Conservation (phyloP, 2,329 filamentous ascomycete species). For the Phaeophleospora eucalypticola region DNA sequence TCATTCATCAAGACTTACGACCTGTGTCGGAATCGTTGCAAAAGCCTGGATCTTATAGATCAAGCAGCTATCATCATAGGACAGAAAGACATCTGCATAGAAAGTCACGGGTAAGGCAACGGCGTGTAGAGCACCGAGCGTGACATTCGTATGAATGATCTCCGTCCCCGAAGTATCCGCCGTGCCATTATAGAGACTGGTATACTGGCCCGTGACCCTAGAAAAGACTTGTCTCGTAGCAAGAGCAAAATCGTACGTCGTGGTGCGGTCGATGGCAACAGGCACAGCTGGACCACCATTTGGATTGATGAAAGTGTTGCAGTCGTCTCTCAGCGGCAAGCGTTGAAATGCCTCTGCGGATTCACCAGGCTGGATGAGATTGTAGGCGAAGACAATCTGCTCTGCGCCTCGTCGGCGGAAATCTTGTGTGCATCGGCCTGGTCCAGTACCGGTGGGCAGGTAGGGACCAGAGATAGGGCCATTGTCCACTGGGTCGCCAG, state of each 20-base stretch:
- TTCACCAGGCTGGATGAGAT: constrained; percentile 7
- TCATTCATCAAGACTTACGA: constrained; percentile 7
- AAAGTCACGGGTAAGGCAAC: constrained; percentile 12
- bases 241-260: not conserved
- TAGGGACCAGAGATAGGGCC: constrained; percentile 9
- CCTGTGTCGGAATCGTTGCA: constrained; percentile 10
- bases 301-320: constrained; percentile 4
- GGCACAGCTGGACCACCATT: not conserved
- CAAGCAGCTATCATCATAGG: constrained; percentile 11
- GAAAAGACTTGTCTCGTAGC: constrained; percentile 15
- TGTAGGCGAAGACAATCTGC: constrained; percentile 9
- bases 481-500: constrained; percentile 10
- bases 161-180: constrained; percentile 3
- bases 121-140: constrained; percentile 1
- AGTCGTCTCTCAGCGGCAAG: constrained; percentile 10
- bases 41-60: constrained; percentile 13
- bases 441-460: constrained; percentile 9
- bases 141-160: constrained; percentile 14
- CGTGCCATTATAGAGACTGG: constrained; percentile 12
- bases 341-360: constrained; percentile 12
- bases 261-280: not conserved
- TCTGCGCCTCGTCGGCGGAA: not conserved
- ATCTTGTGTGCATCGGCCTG: constrained; percentile 8
- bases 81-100: constrained; percentile 13
- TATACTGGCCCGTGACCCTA: constrained; percentile 13